A percentile compares a stretch with the other conserved stretches of the same genome.
Evolutionary conservation across 2,329 filamentous ascomycete species (phyloP).

Genomic region (Calycina herbarum): DNA sequence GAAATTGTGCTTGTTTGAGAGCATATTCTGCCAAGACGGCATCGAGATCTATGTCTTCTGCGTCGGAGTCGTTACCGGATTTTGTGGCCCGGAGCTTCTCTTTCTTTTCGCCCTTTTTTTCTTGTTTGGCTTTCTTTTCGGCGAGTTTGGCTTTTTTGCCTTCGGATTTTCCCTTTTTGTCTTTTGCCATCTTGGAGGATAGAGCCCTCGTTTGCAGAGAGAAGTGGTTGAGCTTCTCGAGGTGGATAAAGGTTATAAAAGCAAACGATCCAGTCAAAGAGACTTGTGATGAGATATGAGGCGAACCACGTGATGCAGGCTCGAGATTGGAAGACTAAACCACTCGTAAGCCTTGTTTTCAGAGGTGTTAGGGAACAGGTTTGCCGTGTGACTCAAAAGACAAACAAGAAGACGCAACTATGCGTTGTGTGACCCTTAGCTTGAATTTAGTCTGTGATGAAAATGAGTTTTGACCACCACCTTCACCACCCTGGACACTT

Average conservation of each 20-base stretch:
- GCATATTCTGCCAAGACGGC: conserved; percentile 91
- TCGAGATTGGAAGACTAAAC: neutral
- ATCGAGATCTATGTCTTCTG: conserved; percentile 90
- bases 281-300: neutral
- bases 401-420: neutral
- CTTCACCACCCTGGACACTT: neutral
- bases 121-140: conserved; percentile 74
- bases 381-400: neutral
- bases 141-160: conserved; percentile 55
- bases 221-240: neutral
- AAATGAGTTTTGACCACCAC: conserved; percentile 11
- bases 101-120: conserved; percentile 88
- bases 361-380: neutral
- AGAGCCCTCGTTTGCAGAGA: neutral
- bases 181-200: conserved; percentile 47
- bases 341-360: neutral
- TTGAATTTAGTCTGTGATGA: neutral
- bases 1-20: conserved; percentile 87
- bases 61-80: conserved; percentile 81
- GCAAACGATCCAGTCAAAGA: neutral
- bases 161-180: conserved; percentile 49
- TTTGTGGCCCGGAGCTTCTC: conserved; percentile 69
- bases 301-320: neutral
- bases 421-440: conserved; percentile 1
- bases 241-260: neutral